Base-by-base conservation (phyloP, 1,139 yeast genomes). In the Suhomyces bribrorum region DNA sequence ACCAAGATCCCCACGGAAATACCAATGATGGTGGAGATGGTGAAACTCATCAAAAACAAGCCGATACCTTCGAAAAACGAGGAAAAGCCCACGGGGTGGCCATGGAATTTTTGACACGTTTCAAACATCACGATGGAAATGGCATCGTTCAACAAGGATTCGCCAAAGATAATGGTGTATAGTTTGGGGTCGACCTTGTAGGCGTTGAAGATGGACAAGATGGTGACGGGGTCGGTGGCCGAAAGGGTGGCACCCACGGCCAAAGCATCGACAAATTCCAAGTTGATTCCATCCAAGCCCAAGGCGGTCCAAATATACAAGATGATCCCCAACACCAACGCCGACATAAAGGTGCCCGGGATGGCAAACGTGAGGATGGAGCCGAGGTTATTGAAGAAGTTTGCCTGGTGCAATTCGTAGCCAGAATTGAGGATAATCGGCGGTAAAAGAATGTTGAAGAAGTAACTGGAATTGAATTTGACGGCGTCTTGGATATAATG, bases 81-180 rank as follows among this genome's bases (percentile, higher is more conserved):
- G 6, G 88, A 73, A 46, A 90, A 72, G 36, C 79, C 79, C 8
- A 92, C 86, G 0, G 66, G 64, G 52, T 87, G 85, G 29, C 96
- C 97, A 54, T 90, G 95, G 61, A 94, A 88, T 62, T 89, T 88
- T 62, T 90, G 97, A 56, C 97, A 90, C 0, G 99, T 94, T 68
- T 94, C 98, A 66, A 94, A 94, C 95, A 94, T 92, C 52, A 94
- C 98, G 60, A 94, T 94, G 46, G 97, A 90, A 46, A 94, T 95
- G 30, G 99, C 98, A 66, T 94, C 99, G 59, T 94, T 94, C 41
- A 94, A 69, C 47, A 94, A 70, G 5, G 96, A 86, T 63, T 94
- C 99, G 32, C 99, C 99, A 61, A 94, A 92, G 44, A 94, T 92
- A 48, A 94, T 89, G 15, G 98, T 92, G 66, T 94, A 94, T 34